Evolutionary conservation across 1,284 basidiomycete species (phyloP), one percentile per base, ranked within the genome.

Genomic region (Polyporus tsugae): DNA sequence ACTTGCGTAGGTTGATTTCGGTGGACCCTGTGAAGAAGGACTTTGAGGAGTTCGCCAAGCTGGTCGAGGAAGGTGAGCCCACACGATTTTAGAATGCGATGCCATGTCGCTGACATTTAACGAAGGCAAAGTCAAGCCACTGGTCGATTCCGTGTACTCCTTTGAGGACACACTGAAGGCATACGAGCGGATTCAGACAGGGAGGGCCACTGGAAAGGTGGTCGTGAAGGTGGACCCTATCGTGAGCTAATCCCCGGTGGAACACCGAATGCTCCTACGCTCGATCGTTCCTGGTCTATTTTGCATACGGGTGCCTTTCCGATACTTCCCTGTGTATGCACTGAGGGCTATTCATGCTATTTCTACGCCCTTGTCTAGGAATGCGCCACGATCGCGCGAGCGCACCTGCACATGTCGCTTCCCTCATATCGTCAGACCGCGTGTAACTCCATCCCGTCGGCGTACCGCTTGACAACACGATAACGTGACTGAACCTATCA

Each of bases 201-300:
- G 81, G 5, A 82, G 85, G 57, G 88, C 89, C 2, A 85, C 80
- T 17, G 92, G 92, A 0, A 93, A 93, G 77, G 83, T 94, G 2
- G 79, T 88, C 2, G 80, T 90, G 46, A 76, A 73, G 62, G 70
- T 74, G 9, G 72, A 72, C 22, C 67, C 70, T 10, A 59, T 63
- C 2, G 67, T 52, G 9, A 66, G 68, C 39, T 74, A 46, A 71
- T 42, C 10, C 29, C 7, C 61, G 22, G 29, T 29, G 0, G 61
- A 5, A 19, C 39, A 33, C 19, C 52, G 38, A 60, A 29, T 29
- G 46, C 13, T 6, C 1, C n/a, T 52, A 6, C 22, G 11, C 29
- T 17, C 19, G 46, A 25, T 49, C 25, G 46, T 49, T 25, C 22
- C 10, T 25, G 22, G 22, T 41, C 36, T 39, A 19, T 29, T 57